phyloP scores from a whole-genome alignment of 139 green algal genomes.

The Auxenochlorella protothecoides region DNA sequence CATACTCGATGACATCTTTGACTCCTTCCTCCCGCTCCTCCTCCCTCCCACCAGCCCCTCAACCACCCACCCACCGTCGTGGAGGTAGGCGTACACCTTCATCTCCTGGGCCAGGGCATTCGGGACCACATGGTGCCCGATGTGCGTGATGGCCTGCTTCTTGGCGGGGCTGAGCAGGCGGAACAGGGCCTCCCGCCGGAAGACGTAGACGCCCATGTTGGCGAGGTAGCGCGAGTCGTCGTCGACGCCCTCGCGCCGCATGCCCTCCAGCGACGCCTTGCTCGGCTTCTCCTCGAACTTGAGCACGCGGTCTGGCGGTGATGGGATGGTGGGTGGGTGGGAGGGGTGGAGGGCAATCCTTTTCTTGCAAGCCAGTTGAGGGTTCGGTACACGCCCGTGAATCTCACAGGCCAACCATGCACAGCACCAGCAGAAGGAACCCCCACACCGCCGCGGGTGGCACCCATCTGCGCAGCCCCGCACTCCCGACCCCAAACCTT shows the following conservation, averaged over 20 bases:
- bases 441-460: too few relatives aligned
- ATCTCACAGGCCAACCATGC: too few relatives aligned
- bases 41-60: constrained; percentile 32
- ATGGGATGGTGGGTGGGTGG: not conserved
- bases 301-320: constrained; percentile 22
- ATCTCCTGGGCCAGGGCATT: constrained; percentile 49
- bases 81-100: constrained; percentile 59
- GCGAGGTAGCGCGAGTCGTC: constrained; percentile 41
- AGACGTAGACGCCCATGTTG: constrained; percentile 80
- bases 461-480: too few relatives aligned
- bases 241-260: constrained; percentile 12
- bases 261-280: constrained; percentile 7
- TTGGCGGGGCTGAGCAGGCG: constrained; percentile 31
- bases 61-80: constrained; percentile 73
- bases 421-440: too few relatives aligned
- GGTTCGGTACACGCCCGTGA: too few relatives aligned
- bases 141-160: constrained; percentile 41
- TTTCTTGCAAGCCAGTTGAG: too few relatives aligned
- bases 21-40: not conserved
- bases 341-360: not conserved
- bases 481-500: too few relatives aligned
- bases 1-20: too few relatives aligned
- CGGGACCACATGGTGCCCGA: constrained; percentile 73
- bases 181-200: constrained; percentile 45
- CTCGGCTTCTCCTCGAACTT: constrained; percentile 44